Conservation (phyloP, 768 basidiomycete genomes). For the Sarcomyxa edulis region DNA sequence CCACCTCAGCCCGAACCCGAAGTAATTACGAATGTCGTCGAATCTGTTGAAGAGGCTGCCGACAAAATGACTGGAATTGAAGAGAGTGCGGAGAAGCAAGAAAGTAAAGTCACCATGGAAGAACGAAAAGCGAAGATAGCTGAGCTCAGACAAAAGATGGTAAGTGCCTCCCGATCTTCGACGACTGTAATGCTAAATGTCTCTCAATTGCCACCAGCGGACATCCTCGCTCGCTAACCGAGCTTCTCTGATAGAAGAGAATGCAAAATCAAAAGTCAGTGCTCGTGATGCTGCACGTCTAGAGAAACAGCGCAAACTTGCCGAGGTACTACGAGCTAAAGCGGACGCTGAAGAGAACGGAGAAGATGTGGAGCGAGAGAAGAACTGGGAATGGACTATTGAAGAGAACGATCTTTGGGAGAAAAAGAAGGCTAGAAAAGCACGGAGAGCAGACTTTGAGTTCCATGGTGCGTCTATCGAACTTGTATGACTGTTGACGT, state of each 20-base stretch:
- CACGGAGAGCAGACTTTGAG: conserved; percentile 79
- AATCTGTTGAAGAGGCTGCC: conserved; percentile 7
- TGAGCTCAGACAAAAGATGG: conserved; percentile 74
- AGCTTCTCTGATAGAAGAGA: conserved; percentile 80
- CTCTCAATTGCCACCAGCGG: conserved; percentile 38
- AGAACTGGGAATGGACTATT: conserved; percentile 94
- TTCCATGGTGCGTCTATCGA: conserved; percentile 71
- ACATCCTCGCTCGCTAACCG: conserved; percentile 81
- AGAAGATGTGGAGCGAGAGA: conserved; percentile 86
- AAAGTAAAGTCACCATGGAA: conserved; percentile 39
- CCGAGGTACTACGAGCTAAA: conserved; percentile 79
- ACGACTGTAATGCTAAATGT: conserved; percentile 6
- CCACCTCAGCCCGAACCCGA: no score
- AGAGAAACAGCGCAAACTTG: conserved; percentile 87
- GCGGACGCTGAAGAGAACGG: conserved; percentile 87
- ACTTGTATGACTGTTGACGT: conserved; percentile 3
- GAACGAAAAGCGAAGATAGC: conserved; percentile 77
- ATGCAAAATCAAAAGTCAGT: conserved; percentile 68
- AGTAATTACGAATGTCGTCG: no score
- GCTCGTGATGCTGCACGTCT: conserved; percentile 78
- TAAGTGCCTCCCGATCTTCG: conserved; percentile 26
- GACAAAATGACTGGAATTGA: conserved; percentile 19
- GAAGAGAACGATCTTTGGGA: conserved; percentile 98
- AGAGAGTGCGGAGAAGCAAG: conserved; percentile 12
- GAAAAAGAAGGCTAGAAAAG: conserved; percentile 79